These are phyloP conservation scores for Fusarium sp. DNA, from an alignment of 2,329 filamentous ascomycete genomes.

Conservation along the genomic window DNA sequence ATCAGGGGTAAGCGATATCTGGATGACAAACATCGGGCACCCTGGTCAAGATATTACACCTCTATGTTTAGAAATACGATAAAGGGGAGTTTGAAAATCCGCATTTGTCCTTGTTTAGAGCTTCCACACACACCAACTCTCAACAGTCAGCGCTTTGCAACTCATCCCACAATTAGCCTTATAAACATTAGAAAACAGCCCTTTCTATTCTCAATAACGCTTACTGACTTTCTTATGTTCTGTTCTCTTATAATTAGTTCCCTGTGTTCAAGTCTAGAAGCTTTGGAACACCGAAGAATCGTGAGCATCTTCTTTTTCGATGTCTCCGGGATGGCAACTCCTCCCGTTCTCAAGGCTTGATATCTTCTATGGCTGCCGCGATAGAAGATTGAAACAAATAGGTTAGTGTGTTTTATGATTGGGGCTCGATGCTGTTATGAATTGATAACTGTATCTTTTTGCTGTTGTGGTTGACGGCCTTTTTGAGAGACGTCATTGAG, in stretches of 20 bases:
- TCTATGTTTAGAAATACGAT: neutral
- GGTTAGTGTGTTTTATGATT: neutral
- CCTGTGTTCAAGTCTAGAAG: neutral
- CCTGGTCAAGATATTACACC: neutral
- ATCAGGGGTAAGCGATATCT: neutral
- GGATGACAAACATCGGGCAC: neutral
- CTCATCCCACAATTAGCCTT: neutral
- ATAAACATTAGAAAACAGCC: too few relatives aligned
- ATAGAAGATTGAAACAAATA: neutral
- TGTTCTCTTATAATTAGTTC: neutral
- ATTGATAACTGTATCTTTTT: neutral
- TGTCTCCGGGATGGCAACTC: neutral
- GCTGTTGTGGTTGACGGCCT: neutral
- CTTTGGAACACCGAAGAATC: neutral
- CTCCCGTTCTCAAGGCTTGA: neutral
- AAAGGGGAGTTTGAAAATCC: neutral
- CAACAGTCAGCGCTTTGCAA: neutral
- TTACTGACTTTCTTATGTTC: neutral
- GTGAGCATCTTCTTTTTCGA: neutral
- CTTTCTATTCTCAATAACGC: neutral
- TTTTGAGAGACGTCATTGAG: neutral
- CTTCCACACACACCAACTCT: neutral
- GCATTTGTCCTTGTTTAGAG: neutral
- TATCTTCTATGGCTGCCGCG: neutral
- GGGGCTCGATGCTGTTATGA: neutral